A percentile compares a stretch with the other conserved stretches of the same genome.
Conservation (phyloP, 2,329 filamentous ascomycete species). For the Alternaria sp. region DNA sequence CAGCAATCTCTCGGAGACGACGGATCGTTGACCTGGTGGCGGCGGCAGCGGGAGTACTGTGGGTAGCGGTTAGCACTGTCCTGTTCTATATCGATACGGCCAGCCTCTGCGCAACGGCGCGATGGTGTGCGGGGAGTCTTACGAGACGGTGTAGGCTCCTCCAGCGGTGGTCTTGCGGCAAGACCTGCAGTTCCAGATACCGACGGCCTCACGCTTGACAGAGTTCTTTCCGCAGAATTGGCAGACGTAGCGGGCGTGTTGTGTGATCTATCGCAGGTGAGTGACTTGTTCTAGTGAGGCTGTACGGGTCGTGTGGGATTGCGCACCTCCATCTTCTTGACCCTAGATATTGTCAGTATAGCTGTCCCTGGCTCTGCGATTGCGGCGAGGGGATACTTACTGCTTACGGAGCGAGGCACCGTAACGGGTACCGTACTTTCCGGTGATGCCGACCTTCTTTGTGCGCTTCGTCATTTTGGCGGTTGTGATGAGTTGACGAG, state of each 20-base stretch:
- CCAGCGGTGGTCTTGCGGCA: conserved; percentile 95
- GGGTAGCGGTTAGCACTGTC: conserved; percentile 31
- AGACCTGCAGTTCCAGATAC: conserved; percentile 95
- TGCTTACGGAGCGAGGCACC: conserved; percentile 99
- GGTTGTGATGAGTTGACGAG: conserved; percentile 31
- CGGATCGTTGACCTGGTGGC: conserved; percentile 96
- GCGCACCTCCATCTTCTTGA: conserved; percentile 92
- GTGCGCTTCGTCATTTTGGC: conserved; percentile 63
- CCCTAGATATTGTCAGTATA: conserved; percentile 42
- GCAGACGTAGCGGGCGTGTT: conserved; percentile 95
- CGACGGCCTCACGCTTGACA: conserved; percentile 86
- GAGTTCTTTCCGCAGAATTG: conserved; percentile 93
- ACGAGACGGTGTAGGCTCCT: conserved; percentile 96
- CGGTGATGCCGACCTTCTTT: conserved; percentile 90
- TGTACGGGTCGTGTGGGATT: conserved; percentile 12
- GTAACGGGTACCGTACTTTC: conserved; percentile 96
- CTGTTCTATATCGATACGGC: too few species aligned
- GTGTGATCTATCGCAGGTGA: conserved; percentile 69
- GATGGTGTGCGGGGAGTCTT: conserved; percentile 55
- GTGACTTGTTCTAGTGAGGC: conserved; percentile 17
- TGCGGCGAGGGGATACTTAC: background rate
- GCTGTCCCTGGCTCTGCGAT: background rate
- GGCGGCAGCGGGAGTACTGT: conserved; percentile 87
- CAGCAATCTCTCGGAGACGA: conserved; percentile 95
- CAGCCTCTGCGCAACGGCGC: background rate